Evolutionary conservation across 2,329 filamentous ascomycete species (phyloP).

Genomic region (Pseudohalonectria lignicola): DNA sequence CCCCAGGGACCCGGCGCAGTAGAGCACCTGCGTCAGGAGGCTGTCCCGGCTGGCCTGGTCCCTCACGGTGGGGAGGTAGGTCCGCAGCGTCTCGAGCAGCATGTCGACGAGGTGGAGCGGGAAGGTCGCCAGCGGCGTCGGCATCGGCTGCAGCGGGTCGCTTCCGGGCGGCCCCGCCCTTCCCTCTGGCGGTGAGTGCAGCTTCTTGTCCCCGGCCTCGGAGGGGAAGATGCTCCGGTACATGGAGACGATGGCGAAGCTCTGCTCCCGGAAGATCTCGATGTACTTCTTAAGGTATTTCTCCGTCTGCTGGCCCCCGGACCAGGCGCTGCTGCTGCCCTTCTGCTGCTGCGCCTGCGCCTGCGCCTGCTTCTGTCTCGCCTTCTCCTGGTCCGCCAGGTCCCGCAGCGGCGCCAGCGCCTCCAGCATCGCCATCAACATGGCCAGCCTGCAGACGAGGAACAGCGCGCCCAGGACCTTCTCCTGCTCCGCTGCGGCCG

Average conservation of each 20-base stretch:
- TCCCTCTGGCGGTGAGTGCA: constrained; percentile 6
- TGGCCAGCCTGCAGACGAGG: constrained; percentile 73
- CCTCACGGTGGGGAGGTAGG: constrained; percentile 70
- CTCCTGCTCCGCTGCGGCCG: too few species aligned
- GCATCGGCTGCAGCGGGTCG: constrained; percentile 47
- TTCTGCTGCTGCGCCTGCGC: neutral
- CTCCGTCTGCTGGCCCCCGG: constrained; percentile 82
- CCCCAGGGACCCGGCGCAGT: constrained; percentile 84
- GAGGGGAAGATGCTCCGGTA: constrained; percentile 77
- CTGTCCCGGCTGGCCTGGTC: constrained; percentile 77
- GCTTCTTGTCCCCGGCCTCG: constrained; percentile 16
- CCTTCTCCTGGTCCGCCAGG: constrained; percentile 76
- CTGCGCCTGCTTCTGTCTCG: constrained; percentile 24
- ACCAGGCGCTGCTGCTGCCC: constrained; percentile 30
- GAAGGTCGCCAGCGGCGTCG: constrained; percentile 72
- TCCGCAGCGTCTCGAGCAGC: constrained; percentile 62
- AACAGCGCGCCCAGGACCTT: constrained; percentile 74
- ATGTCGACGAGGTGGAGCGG: constrained; percentile 73
- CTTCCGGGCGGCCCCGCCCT: too few species aligned
- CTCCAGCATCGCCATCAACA: constrained; percentile 66
- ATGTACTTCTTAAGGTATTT: constrained; percentile 90
- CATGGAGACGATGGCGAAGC: constrained; percentile 89
- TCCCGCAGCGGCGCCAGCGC: constrained; percentile 79
- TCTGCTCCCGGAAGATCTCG: constrained; percentile 95
- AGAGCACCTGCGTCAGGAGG: constrained; percentile 82